phyloP scores from a whole-genome alignment of 768 basidiomycete species.

The Cantharellus anzutake region DNA sequence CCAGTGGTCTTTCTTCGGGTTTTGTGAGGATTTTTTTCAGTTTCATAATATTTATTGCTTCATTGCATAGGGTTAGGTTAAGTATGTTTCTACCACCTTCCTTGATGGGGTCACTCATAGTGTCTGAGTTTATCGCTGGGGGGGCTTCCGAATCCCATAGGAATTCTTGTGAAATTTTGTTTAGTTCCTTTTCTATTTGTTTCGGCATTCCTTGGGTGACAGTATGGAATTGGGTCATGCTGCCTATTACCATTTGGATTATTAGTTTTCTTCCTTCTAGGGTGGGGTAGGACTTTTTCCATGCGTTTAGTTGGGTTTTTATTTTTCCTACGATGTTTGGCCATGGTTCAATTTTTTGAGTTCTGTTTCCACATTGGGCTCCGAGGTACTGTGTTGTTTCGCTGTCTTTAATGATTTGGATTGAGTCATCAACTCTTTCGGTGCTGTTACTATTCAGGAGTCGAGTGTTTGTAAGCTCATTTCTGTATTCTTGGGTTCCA shows the following conservation, averaged over 20 bases:
- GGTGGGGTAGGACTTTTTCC: background rate
- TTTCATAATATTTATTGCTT: too few relatives aligned
- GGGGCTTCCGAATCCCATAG: background rate
- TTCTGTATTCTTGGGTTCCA: slow-evolving; percentile 5
- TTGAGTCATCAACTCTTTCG: background rate
- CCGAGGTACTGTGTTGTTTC: slow-evolving; percentile 9
- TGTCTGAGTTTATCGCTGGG: background rate
- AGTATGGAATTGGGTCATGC: too few relatives aligned
- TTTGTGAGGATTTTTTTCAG: too few relatives aligned
- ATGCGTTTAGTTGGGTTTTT: background rate
- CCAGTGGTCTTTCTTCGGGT: too few relatives aligned
- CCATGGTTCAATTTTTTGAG: slow-evolving; percentile 5
- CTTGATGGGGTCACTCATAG: too few relatives aligned
- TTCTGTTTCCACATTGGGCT: background rate
- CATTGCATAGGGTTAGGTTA: too few relatives aligned
- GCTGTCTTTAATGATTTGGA: slow-evolving; percentile 6
- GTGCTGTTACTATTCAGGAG: background rate
- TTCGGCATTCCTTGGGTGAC: too few relatives aligned
- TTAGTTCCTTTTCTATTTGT: background rate
- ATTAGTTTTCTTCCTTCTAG: too few relatives aligned
- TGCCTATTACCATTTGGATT: too few relatives aligned
- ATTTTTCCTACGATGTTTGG: slow-evolving; percentile 6
- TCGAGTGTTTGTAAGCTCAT: background rate
- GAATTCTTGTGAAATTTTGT: background rate
- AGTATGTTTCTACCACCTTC: too few relatives aligned